Evolutionary conservation across 1,284 basidiomycete genomes (phyloP).

Genomic region (Fomes fomentarius): DNA sequence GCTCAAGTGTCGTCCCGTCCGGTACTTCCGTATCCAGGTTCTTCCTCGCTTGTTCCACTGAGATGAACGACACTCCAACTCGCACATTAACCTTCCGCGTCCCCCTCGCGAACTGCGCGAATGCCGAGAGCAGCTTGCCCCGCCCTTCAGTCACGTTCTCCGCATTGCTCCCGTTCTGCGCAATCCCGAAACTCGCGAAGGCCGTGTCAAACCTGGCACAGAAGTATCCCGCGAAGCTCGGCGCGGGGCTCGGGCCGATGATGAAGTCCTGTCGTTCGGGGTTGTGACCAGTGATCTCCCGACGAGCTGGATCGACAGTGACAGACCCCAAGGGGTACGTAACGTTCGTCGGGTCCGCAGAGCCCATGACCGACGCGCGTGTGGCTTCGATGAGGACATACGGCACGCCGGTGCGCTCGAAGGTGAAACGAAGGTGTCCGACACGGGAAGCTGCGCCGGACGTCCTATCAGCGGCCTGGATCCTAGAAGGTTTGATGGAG

Average conservation of each 20-base stretch:
- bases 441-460: slow-evolving; percentile 68
- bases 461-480: neutral
- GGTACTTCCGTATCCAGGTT: slow-evolving; percentile 69
- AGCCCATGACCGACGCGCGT: slow-evolving; percentile 64
- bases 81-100: slow-evolving; percentile 57
- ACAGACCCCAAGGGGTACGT: slow-evolving; percentile 66
- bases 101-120: slow-evolving; percentile 50
- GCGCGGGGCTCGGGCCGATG: slow-evolving; percentile 61
- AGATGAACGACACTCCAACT: slow-evolving; percentile 81
- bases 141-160: slow-evolving; percentile 33
- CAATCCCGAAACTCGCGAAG: slow-evolving; percentile 51
- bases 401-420: slow-evolving; percentile 50
- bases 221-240: slow-evolving; percentile 69
- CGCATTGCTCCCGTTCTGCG: slow-evolving; percentile 48
- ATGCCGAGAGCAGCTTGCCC: slow-evolving; percentile 58
- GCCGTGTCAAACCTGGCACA: slow-evolving; percentile 70
- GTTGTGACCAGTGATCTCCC: slow-evolving; percentile 72
- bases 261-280: slow-evolving; percentile 79
- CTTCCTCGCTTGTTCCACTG: slow-evolving; percentile 69
- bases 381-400: slow-evolving; percentile 76
- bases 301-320: slow-evolving; percentile 45
- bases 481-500: neutral
- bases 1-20: slow-evolving; percentile 60
- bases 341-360: slow-evolving; percentile 57
- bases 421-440: slow-evolving; percentile 78